Percentiles rank a stretch among this genome's conserved stretches.
Conservation (phyloP, 352 stramenopile genomes). For the Pythium utonaiense region DNA sequence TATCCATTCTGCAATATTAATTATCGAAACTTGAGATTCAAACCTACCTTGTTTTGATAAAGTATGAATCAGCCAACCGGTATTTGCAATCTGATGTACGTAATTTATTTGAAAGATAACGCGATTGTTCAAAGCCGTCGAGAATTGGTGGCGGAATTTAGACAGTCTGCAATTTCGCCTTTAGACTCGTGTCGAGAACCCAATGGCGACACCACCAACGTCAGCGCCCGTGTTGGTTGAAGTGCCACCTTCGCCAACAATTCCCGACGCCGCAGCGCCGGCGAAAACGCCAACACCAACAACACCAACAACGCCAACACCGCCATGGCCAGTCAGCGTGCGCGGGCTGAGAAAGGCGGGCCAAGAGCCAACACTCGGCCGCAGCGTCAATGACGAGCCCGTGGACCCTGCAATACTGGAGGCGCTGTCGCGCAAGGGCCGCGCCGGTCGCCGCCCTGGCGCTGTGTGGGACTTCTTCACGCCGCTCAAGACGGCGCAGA, state of each 20-base stretch:
- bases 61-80: no score
- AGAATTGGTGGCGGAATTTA: constrained; percentile 9
- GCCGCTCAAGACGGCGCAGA: constrained; percentile 35
- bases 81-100: no score
- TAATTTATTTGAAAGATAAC: background rate
- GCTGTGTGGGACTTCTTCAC: constrained; percentile 51
- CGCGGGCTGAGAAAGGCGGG: no score
- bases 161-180: constrained; percentile 15
- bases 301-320: background rate
- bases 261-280: background rate
- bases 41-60: background rate
- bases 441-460: constrained; percentile 34
- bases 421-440: background rate
- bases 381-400: background rate
- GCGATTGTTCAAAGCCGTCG: background rate
- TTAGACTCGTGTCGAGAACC: background rate
- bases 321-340: no score
- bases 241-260: background rate
- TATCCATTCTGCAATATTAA: constrained; percentile 6
- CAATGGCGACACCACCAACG: constrained; percentile 1
- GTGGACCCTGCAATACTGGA: background rate
- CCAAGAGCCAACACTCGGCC: background rate
- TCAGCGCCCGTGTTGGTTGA: background rate
- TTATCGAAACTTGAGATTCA: constrained; percentile 3
- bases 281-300: constrained; percentile 4